Conservation (phyloP, 331 rosid species). For the Spiraea crenata region DNA sequence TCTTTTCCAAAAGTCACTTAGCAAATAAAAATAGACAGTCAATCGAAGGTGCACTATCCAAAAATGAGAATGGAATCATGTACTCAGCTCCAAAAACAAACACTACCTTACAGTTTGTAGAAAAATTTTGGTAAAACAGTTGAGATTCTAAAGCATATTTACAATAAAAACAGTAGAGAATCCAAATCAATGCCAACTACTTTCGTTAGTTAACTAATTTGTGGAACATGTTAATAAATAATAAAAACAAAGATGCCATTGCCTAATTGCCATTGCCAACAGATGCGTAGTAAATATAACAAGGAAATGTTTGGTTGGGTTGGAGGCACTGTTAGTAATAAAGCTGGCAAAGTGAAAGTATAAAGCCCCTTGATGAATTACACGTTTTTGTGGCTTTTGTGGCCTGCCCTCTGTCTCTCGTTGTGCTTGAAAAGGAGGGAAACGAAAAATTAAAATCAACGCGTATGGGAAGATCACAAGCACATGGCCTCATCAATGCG, state of each 20-base stretch:
- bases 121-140: background rate
- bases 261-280: no score
- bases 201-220: background rate
- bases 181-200: background rate
- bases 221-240: background rate
- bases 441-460: conserved; percentile 8
- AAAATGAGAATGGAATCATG: no score
- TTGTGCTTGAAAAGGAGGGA: conserved; percentile 22
- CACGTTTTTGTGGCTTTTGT: conserved; percentile 33
- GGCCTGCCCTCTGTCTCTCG: background rate
- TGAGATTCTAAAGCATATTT: background rate
- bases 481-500: conserved; percentile 63
- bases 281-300: no score
- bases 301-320: conserved; percentile 9
- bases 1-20: no score
- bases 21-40: no score
- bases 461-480: conserved; percentile 36
- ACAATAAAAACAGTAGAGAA: background rate
- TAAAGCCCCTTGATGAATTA: conserved; percentile 3
- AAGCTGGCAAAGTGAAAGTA: conserved; percentile 10
- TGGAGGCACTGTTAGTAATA: background rate
- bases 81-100: background rate
- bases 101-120: background rate
- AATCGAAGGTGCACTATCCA: no score
- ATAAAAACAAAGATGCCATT: no score